phyloP scores from a whole-genome alignment of 2,329 filamentous ascomycete species.

The Claviceps cyperi region DNA sequence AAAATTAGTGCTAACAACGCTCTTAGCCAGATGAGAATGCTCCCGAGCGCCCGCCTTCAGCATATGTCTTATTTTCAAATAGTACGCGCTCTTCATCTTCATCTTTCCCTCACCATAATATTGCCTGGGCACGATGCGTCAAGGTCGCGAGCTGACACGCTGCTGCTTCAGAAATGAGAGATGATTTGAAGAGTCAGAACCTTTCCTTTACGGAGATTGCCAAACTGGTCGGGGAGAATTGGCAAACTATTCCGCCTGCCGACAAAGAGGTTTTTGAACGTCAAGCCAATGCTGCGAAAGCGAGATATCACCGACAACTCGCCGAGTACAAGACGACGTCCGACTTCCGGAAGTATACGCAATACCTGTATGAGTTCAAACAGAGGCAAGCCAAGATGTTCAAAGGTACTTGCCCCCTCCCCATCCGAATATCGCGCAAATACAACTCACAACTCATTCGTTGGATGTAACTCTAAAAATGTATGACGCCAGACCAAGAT shows the following conservation, averaged over 20 bases:
- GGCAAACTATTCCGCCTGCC: conserved; percentile 53
- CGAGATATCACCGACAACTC: conserved; percentile 60
- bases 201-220: conserved; percentile 74
- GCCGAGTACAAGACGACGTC: conserved; percentile 64
- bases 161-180: conserved; percentile 48
- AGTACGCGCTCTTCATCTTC: conserved; percentile 34
- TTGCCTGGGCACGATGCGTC: no score
- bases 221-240: conserved; percentile 67
- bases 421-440: no score
- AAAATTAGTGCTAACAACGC: not conserved
- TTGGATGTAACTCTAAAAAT: not conserved
- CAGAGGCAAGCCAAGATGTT: conserved; percentile 48
- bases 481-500: conserved; percentile 18
- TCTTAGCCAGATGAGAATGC: conserved; percentile 60
- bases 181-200: conserved; percentile 61
- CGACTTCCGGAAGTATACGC: conserved; percentile 52
- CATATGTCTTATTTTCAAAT: conserved; percentile 77
- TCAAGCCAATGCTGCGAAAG: conserved; percentile 58
- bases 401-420: conserved; percentile 30
- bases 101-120: not conserved
- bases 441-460: not conserved
- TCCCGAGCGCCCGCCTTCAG: conserved; percentile 65
- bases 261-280: conserved; percentile 62
- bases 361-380: conserved; percentile 67
- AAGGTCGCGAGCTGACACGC: not conserved